These are phyloP conservation scores for Cystobasidiaceae sp. DNA, from an alignment of 1,284 basidiomycete species.

Conservation along the genomic window DNA sequence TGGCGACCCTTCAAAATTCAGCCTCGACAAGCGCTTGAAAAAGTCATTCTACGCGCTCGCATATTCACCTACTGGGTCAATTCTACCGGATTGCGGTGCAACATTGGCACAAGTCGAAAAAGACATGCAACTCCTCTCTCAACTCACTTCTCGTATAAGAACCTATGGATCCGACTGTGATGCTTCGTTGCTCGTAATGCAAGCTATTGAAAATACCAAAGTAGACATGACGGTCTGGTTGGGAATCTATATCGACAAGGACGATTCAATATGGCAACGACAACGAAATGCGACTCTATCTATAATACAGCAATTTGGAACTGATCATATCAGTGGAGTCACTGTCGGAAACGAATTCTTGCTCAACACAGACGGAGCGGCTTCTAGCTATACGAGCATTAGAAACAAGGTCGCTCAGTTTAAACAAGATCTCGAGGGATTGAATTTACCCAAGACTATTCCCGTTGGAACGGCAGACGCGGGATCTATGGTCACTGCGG, in stretches of 20 bases:
- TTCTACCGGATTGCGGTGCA: conserved; percentile 44
- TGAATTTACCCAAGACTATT: conserved; percentile 54
- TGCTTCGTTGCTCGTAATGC: conserved; percentile 55
- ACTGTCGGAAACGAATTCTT: conserved; percentile 53
- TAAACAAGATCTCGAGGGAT: conserved; percentile 54
- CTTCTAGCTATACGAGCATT: conserved; percentile 51
- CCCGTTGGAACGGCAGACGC: conserved; percentile 86
- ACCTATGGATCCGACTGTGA: conserved; percentile 53
- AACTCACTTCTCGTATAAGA: conserved; percentile 30
- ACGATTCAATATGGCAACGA: conserved; percentile 59
- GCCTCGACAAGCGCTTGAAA: conserved; percentile 58
- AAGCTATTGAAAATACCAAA: conserved; percentile 81
- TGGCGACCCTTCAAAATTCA: conserved; percentile 61
- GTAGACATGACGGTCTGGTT: conserved; percentile 79
- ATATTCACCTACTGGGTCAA: conserved; percentile 52
- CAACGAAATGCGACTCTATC: conserved; percentile 64
- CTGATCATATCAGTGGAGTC: conserved; percentile 68
- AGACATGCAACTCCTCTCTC: conserved; percentile 47
- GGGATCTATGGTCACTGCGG: conserved; percentile 72
- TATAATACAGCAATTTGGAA: conserved; percentile 72
- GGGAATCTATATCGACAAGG: conserved; percentile 60
- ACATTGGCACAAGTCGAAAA: conserved; percentile 45
- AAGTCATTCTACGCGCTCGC: conserved; percentile 67
- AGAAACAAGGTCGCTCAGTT: conserved; percentile 57
- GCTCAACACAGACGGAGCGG: background rate